Percentiles rank a stretch among this genome's conserved stretches.
Conservation (phyloP, 2,329 filamentous ascomycete species). For the Eutypa lata region DNA sequence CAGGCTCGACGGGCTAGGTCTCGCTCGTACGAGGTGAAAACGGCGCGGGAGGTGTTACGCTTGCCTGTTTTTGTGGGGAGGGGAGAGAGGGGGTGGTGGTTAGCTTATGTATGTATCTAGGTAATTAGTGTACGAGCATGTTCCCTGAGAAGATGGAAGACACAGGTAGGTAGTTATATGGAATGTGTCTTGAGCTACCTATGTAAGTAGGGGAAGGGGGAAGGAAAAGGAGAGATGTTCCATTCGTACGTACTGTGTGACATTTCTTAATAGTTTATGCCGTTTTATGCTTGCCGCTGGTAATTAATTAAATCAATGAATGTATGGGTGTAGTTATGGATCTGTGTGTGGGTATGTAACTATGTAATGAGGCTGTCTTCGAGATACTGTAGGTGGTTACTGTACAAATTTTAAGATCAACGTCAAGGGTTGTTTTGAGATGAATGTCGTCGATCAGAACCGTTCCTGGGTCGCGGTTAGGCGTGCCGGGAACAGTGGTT, state of each 20-base stretch:
- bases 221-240: not conserved
- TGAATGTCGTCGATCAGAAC: no score
- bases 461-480: no score
- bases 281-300: not conserved
- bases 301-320: not conserved
- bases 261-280: not conserved
- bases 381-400: no score
- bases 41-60: constrained; percentile 84
- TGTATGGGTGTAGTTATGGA: no score
- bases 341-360: no score
- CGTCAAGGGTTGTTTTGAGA: no score
- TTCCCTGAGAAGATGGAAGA: no score
- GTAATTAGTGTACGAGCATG: no score
- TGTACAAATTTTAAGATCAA: no score
- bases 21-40: constrained; percentile 93
- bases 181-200: no score
- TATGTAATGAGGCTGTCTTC: not conserved
- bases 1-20: constrained; percentile 77
- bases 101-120: no score
- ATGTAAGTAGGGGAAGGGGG: not conserved
- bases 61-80: constrained; percentile 53
- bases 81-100: not conserved
- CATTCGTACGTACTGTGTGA: not conserved
- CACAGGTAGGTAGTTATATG: constrained; percentile 41
- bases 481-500: no score